A percentile compares a stretch with the other conserved stretches of the same genome.
Conservation (phyloP, 257 asterid species). For the Cinchona pubescens region DNA sequence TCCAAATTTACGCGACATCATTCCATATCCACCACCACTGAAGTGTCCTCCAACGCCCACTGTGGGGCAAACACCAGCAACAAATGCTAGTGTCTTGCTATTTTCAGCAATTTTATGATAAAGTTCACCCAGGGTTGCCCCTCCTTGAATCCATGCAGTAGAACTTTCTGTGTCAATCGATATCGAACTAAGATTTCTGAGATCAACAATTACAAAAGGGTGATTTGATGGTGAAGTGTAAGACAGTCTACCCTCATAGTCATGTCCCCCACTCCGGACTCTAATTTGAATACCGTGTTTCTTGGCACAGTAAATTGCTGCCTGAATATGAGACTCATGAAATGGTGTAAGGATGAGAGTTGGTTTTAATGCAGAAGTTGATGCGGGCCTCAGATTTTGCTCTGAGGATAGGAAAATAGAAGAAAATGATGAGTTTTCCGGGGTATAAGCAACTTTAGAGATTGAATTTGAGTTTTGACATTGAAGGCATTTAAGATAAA, state of each 20-base stretch:
- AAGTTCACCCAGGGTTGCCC: too few species aligned
- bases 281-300: too few species aligned
- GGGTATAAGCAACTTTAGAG: neutral
- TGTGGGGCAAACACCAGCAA: too few species aligned
- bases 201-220: too few species aligned
- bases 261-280: too few species aligned
- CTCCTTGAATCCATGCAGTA: too few species aligned
- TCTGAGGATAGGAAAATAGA: neutral
- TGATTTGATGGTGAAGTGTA: too few species aligned
- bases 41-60: neutral
- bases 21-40: too few species aligned
- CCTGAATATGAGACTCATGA: constrained; percentile 5
- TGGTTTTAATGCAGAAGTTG: neutral
- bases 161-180: too few species aligned
- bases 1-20: too few species aligned
- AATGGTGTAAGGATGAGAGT: neutral
- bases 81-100: neutral
- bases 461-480: neutral
- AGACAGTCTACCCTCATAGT: too few species aligned
- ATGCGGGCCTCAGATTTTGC: neutral
- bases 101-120: neutral
- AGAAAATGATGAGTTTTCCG: neutral
- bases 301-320: neutral
- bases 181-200: too few species aligned
- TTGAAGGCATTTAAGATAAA: constrained; percentile 6